phyloP scores from a whole-genome alignment of 1,139 yeast genomes.

The Lodderomyces orthopsilosis region DNA sequence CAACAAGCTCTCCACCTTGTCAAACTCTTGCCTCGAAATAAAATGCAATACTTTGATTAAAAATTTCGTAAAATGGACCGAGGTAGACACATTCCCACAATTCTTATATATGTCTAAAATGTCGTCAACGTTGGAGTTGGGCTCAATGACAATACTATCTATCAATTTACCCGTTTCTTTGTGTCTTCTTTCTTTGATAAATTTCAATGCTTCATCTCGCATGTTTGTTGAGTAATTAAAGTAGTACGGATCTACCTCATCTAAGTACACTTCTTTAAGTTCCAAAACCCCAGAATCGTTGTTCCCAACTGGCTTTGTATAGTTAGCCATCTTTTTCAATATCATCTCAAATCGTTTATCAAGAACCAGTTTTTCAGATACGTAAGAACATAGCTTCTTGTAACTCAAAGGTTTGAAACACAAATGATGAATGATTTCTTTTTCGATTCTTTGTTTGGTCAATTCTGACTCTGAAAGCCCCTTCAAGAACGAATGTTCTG shows the following conservation, averaged over 20 bases:
- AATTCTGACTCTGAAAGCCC: conserved; percentile 52
- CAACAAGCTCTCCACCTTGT: conserved; percentile 53
- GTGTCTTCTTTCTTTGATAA: conserved; percentile 42
- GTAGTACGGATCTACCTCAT: conserved; percentile 74
- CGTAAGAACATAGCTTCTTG: conserved; percentile 62
- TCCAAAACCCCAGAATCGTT: conserved; percentile 69
- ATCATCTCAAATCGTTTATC: conserved; percentile 75
- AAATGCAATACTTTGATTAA: conserved; percentile 48
- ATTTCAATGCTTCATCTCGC: conserved; percentile 71
- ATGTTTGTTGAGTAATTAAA: conserved; percentile 74
- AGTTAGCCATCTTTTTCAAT: conserved; percentile 58
- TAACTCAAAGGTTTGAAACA: conserved; percentile 73
- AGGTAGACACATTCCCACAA: conserved; percentile 47
- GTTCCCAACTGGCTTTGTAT: conserved; percentile 59
- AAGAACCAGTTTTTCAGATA: conserved; percentile 72
- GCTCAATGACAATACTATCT: conserved; percentile 50
- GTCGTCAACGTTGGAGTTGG: conserved; percentile 28
- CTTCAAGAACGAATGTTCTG: conserved; percentile 63
- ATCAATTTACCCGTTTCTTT: conserved; percentile 31
- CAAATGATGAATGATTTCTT: conserved; percentile 75
- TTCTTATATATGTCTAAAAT: conserved; percentile 34
- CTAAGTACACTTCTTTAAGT: conserved; percentile 56
- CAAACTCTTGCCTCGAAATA: conserved; percentile 34
- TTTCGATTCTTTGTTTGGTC: conserved; percentile 50
- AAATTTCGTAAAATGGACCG: conserved; percentile 51